Conservation (phyloP, 495 filamentous ascomycete genomes). For the Lophiotrema nucula region DNA sequence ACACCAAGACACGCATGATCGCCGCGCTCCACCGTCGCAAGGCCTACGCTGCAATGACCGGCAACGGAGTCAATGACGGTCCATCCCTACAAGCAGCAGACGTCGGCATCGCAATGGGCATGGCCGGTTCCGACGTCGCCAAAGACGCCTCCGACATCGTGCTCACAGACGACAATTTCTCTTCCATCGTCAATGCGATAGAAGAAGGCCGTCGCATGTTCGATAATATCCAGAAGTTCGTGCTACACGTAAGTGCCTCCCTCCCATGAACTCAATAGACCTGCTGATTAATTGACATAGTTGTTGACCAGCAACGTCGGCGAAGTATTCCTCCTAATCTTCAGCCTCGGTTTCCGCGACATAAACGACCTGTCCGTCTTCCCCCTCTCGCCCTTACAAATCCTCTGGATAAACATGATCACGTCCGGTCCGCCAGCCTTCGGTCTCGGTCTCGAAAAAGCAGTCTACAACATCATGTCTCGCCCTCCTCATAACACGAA, state of each 20-base stretch:
- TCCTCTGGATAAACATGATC: slow-evolving; percentile 72
- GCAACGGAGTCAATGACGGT: slow-evolving; percentile 71
- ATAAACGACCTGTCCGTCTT: slow-evolving; percentile 61
- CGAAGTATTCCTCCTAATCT: slow-evolving; percentile 66
- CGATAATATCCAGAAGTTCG: slow-evolving; percentile 77
- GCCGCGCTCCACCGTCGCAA: slow-evolving; percentile 63
- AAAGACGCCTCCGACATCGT: slow-evolving; percentile 76
- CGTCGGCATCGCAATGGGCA: slow-evolving; percentile 77
- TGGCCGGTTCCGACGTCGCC: slow-evolving; percentile 69
- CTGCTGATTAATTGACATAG: slow-evolving; percentile 52
- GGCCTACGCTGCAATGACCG: slow-evolving; percentile 65
- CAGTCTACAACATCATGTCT: slow-evolving; percentile 63
- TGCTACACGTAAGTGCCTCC: slow-evolving; percentile 51
- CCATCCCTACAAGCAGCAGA: slow-evolving; percentile 73
- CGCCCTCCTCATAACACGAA: slow-evolving; percentile 64
- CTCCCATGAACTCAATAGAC: background rate
- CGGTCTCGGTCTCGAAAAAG: slow-evolving; percentile 64
- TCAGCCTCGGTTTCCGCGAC: slow-evolving; percentile 68
- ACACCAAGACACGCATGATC: slow-evolving; percentile 69
- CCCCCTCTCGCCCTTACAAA: slow-evolving; percentile 68
- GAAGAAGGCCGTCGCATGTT: slow-evolving; percentile 71
- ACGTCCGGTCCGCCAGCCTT: slow-evolving; percentile 70
- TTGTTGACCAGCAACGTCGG: slow-evolving; percentile 67
- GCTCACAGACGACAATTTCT: slow-evolving; percentile 76
- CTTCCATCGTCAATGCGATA: slow-evolving; percentile 69